These are phyloP conservation scores for Cucumis variabilis DNA, from an alignment of 331 rosid species.

Conservation along the genomic window DNA sequence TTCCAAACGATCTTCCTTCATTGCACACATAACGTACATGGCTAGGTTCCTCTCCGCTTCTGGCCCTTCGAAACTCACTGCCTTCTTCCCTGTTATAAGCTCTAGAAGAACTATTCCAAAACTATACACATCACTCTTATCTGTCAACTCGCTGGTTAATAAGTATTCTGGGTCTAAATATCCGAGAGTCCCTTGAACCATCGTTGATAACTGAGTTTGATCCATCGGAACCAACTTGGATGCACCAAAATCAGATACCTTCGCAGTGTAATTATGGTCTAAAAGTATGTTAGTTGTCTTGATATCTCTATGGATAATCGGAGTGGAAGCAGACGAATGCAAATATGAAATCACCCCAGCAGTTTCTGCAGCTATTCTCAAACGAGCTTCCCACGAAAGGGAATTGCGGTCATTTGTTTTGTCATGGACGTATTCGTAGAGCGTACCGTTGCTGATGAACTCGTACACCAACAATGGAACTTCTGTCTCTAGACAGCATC, in stretches of 20 bases:
- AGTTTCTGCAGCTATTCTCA: slow-evolving; percentile 30
- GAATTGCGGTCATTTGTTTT: background rate
- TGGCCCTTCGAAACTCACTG: background rate
- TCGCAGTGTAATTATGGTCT: slow-evolving; percentile 27
- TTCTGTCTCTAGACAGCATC: slow-evolving; percentile 34
- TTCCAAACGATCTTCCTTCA: slow-evolving; percentile 17
- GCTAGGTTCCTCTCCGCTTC: slow-evolving; percentile 15
- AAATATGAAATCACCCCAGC: slow-evolving; percentile 32
- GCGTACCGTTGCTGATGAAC: slow-evolving; percentile 31
- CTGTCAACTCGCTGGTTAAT: slow-evolving; percentile 11
- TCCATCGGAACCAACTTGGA: slow-evolving; percentile 30
- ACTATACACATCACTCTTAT: slow-evolving; percentile 33
- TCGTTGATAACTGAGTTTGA: slow-evolving; percentile 29
- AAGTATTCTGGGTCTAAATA: slow-evolving; percentile 34
- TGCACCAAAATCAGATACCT: slow-evolving; percentile 35
- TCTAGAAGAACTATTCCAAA: slow-evolving; percentile 26
- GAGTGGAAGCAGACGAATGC: slow-evolving; percentile 27
- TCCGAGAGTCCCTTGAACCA: slow-evolving; percentile 40
- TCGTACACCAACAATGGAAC: slow-evolving; percentile 38
- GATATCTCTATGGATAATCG: slow-evolving; percentile 37
- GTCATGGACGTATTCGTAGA: slow-evolving; percentile 27
- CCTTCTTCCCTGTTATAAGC: slow-evolving; percentile 19
- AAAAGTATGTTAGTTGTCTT: slow-evolving; percentile 37
- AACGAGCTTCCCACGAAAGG: slow-evolving; percentile 30
- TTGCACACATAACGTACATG: slow-evolving; percentile 6